Evolutionary conservation across 768 basidiomycete genomes (phyloP).

Genomic region (Crassisporium funariophilum): DNA sequence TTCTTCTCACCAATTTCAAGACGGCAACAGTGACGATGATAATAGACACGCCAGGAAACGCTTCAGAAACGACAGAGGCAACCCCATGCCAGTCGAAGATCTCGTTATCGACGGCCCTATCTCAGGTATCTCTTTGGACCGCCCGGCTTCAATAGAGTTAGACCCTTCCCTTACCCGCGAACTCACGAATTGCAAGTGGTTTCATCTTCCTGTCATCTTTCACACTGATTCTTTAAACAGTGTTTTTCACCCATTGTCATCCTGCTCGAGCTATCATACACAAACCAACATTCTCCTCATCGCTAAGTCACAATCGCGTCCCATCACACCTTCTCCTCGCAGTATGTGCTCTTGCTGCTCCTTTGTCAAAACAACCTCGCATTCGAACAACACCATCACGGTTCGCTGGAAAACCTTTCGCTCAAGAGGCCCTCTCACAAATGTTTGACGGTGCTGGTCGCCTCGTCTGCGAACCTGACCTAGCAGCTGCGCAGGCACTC

Average conservation of each 20-base stretch:
- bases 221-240: slow-evolving; percentile 36
- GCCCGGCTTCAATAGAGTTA: slow-evolving; percentile 46
- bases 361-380: slow-evolving; percentile 66
- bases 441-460: slow-evolving; percentile 75
- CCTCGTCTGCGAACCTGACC: slow-evolving; percentile 60
- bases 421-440: slow-evolving; percentile 62
- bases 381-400: slow-evolving; percentile 57
- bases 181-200: slow-evolving; percentile 66
- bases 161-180: slow-evolving; percentile 70
- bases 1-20: slow-evolving; percentile 17
- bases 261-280: slow-evolving; percentile 78
- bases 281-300: slow-evolving; percentile 72
- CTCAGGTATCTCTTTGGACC: slow-evolving; percentile 39
- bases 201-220: slow-evolving; percentile 16
- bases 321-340: slow-evolving; percentile 73
- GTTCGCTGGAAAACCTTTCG: slow-evolving; percentile 55
- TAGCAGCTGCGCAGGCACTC: slow-evolving; percentile 76
- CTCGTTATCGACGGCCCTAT: slow-evolving; percentile 43
- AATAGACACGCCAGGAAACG: slow-evolving; percentile 48
- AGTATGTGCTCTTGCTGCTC: slow-evolving; percentile 78
- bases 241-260: slow-evolving; percentile 83
- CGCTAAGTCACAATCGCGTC: slow-evolving; percentile 65
- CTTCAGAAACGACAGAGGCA: slow-evolving; percentile 45
- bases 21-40: slow-evolving; percentile 43
- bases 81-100: slow-evolving; percentile 39